A percentile compares a stretch with the other conserved stretches of the same genome.
Evolutionary conservation across 345 rosid species (phyloP).

Genomic region (Psidium guajava): DNA sequence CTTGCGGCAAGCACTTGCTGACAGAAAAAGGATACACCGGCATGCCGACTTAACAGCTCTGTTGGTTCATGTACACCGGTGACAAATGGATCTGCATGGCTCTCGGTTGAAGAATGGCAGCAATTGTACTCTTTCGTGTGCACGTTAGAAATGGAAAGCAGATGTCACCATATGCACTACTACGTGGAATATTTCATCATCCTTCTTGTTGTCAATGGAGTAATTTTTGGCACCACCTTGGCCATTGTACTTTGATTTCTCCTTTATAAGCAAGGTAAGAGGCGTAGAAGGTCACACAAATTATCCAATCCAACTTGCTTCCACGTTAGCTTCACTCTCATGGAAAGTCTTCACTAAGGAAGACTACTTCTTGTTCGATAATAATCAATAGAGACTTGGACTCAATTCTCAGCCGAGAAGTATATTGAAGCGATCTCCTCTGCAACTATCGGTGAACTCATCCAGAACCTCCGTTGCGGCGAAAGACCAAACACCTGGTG

Average conservation of each 20-base stretch:
- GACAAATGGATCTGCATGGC: slow-evolving; percentile 26
- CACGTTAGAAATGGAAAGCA: slow-evolving; percentile 36
- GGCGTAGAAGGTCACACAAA: slow-evolving; percentile 61
- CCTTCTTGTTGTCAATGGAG: slow-evolving; percentile 73
- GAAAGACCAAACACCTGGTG: no score
- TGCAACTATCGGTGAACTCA: no score
- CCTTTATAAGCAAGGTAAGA: slow-evolving; percentile 61
- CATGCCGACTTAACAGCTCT: slow-evolving; percentile 22
- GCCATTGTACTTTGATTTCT: slow-evolving; percentile 85
- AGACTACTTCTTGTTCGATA: no score
- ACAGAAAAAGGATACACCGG: no score
- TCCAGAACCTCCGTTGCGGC: no score
- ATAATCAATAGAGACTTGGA: no score
- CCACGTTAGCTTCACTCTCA: slow-evolving; percentile 66
- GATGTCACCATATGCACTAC: slow-evolving; percentile 61
- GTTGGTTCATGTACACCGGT: slow-evolving; percentile 41
- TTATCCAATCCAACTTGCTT: slow-evolving; percentile 52
- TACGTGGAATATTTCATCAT: no score
- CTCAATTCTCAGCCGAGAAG: no score
- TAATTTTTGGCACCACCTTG: slow-evolving; percentile 66
- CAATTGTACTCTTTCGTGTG: slow-evolving; percentile 50
- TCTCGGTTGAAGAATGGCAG: slow-evolving; percentile 52
- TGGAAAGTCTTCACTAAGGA: slow-evolving; percentile 88
- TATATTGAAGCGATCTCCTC: no score
- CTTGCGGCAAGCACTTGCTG: no score